These are phyloP conservation scores for Senna tora DNA, from an alignment of 306 rosid genomes.

Conservation along the genomic window DNA sequence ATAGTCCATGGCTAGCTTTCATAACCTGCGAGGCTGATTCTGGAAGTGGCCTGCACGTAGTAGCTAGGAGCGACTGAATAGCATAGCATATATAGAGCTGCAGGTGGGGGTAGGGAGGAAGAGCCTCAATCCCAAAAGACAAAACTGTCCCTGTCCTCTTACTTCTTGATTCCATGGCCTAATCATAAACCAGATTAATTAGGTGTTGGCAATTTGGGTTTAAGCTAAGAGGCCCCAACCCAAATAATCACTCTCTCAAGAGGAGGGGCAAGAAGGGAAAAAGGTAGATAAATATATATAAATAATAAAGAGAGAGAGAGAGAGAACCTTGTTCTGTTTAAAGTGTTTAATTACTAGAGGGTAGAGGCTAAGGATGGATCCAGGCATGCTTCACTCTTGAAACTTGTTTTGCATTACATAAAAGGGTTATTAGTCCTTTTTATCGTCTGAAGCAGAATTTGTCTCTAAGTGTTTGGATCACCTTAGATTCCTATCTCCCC, in stretches of 20 bases:
- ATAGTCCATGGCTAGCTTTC: too few relatives aligned
- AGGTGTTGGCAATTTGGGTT: slow-evolving; percentile 41
- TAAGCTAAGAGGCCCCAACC: slow-evolving; percentile 31
- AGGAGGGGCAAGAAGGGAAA: background rate
- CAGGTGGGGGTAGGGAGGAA: background rate
- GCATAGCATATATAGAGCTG: slow-evolving; percentile 18
- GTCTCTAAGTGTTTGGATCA: slow-evolving; percentile 59
- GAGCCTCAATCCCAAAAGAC: slow-evolving; percentile 16
- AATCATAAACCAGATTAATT: slow-evolving; percentile 8
- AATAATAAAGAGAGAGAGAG: too few relatives aligned
- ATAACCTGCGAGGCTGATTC: background rate
- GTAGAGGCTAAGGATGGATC: slow-evolving; percentile 44
- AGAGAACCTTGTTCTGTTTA: slow-evolving; percentile 30
- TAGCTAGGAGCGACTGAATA: slow-evolving; percentile 20
- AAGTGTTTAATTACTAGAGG: background rate
- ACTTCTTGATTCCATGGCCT: background rate
- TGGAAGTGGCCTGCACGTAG: slow-evolving; percentile 17
- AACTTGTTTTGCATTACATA: slow-evolving; percentile 42
- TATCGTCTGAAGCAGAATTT: slow-evolving; percentile 50
- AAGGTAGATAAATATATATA: slow-evolving; percentile 13
- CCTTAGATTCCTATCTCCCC: slow-evolving; percentile 56
- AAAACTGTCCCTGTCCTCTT: slow-evolving; percentile 17
- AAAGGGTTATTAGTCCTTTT: slow-evolving; percentile 45
- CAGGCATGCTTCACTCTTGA: slow-evolving; percentile 39
- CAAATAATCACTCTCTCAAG: slow-evolving; percentile 27